Base-by-base conservation (phyloP, 441 rosid species). In the Pelargonium cotyledonis region DNA sequence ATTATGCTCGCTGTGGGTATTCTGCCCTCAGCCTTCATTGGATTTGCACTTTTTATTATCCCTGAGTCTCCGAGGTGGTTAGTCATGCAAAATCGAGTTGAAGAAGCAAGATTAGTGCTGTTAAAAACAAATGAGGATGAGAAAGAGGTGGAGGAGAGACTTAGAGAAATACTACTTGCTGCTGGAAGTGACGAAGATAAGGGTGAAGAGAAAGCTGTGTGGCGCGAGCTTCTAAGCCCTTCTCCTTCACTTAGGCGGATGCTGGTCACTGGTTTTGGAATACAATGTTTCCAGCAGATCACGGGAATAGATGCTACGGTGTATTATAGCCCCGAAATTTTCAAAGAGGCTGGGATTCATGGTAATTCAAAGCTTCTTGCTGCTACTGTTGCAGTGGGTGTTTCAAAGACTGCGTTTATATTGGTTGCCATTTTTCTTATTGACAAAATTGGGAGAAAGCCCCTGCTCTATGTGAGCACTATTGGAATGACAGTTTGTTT, bases 201-300 rank as follows among this genome's bases (percentile, higher is more conserved):
- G 41, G 41, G 41, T 15, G 21, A 53, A 53, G 60, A 53, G 60
- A 53, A 53, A 53, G 60, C 60, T 8, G 60, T 53, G 9, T 53
- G 60, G 60, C 60, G 60, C 5, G 60, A 53, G 8, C 60, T 53
- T 53, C 60, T 53, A 15, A 53, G 21, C 23, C 60, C 60, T 53
- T 53, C 60, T 15, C 60, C 60, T 15, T 53, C 60, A 18, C 60
- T 53, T 5, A 15, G 60, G 60, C 60, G 60, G 8, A 53, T 53
- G 60, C 8, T 53, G 60, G 60, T 53, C 21, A 53, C 60, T 15
- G 60, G 60, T 53, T 53, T 53, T 6, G 60, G 60, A 15, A 53
- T 53, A 53, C 60, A 53, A 15, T 53, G 60, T 53, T 53, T 53
- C 60, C 60, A 53, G 60, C 60, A 53, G 60, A 53, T 53, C 21